Conservation (phyloP, 768 basidiomycete species). For the Mycena olivaceomarginata region DNA sequence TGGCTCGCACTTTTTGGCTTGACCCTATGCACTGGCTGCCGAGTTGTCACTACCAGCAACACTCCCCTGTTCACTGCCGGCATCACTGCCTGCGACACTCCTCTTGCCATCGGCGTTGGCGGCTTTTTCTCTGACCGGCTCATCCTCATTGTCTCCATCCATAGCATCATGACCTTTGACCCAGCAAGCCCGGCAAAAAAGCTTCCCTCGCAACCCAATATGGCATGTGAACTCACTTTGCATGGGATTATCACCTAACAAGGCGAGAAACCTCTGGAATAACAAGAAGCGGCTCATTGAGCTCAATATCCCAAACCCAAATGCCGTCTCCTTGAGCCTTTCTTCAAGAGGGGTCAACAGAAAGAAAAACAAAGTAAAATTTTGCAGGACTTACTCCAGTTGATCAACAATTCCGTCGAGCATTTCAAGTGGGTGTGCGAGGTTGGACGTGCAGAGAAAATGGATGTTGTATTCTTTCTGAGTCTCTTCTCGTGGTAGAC, state of each 20-base stretch:
- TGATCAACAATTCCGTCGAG: conserved; percentile 60
- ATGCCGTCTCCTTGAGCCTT: conserved; percentile 52
- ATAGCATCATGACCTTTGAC: conserved; percentile 17
- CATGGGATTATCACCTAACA: too few relatives aligned
- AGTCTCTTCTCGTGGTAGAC: conserved; percentile 53
- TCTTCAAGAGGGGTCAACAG: background rate
- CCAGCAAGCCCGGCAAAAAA: too few relatives aligned
- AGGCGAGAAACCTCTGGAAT: too few relatives aligned
- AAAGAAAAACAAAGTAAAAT: too few relatives aligned
- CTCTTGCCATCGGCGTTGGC: background rate
- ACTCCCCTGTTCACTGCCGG: background rate
- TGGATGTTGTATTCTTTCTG: conserved; percentile 26
- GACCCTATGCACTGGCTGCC: background rate
- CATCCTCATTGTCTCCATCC: conserved; percentile 17
- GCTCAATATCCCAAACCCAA: conserved; percentile 59
- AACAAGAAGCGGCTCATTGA: too few relatives aligned
- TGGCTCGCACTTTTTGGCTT: background rate
- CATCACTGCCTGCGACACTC: background rate
- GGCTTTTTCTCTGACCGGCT: background rate
- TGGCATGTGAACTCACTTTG: too few relatives aligned
- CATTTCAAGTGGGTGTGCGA: conserved; percentile 65
- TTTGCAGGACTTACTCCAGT: conserved; percentile 49
- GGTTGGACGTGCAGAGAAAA: conserved; percentile 49
- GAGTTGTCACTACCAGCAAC: background rate
- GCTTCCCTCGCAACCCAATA: too few relatives aligned